phyloP scores from a whole-genome alignment of 2,329 filamentous ascomycete species.

The Fusarium sp. region DNA sequence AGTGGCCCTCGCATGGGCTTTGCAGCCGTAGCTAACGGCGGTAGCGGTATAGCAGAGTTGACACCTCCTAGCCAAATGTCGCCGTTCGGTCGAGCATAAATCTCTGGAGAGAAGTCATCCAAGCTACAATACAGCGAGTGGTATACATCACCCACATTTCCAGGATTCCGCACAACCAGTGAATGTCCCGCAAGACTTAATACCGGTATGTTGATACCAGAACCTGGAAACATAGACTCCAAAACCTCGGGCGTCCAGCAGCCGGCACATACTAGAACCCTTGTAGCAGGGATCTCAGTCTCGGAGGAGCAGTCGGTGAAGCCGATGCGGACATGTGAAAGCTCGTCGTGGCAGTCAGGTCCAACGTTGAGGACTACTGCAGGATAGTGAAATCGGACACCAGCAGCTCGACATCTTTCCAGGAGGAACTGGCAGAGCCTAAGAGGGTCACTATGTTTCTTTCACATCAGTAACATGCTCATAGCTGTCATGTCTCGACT shows the following conservation, averaged over 20 bases:
- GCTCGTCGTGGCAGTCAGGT: constrained; percentile 60
- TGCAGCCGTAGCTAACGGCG: constrained; percentile 52
- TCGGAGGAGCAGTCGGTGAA: constrained; percentile 58
- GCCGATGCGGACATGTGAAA: constrained; percentile 65
- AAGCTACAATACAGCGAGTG: constrained; percentile 78
- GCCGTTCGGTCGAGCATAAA: constrained; percentile 74
- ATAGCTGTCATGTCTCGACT: constrained; percentile 44
- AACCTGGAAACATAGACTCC: constrained; percentile 69
- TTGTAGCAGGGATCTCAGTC: constrained; percentile 70
- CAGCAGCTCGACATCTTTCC: constrained; percentile 64
- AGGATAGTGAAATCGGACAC: constrained; percentile 76
- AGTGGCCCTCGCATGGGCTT: constrained; percentile 51
- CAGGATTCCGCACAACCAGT: constrained; percentile 72
- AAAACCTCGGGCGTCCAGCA: constrained; percentile 80
- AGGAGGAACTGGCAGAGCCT: constrained; percentile 75
- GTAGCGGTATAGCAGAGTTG: constrained; percentile 74
- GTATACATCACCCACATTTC: constrained; percentile 61
- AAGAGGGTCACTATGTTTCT: constrained; percentile 68
- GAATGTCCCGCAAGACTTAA: constrained; percentile 76
- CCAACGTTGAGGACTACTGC: constrained; percentile 66
- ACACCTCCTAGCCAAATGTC: constrained; percentile 81
- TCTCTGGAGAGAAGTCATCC: constrained; percentile 74
- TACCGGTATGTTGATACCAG: constrained; percentile 62
- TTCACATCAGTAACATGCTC: constrained; percentile 4
- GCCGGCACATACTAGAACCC: constrained; percentile 75